A percentile compares a stretch with the other conserved stretches of the same genome.
phyloP scores from a whole-genome alignment of 345 rosid species.

The Angophora floribunda region DNA sequence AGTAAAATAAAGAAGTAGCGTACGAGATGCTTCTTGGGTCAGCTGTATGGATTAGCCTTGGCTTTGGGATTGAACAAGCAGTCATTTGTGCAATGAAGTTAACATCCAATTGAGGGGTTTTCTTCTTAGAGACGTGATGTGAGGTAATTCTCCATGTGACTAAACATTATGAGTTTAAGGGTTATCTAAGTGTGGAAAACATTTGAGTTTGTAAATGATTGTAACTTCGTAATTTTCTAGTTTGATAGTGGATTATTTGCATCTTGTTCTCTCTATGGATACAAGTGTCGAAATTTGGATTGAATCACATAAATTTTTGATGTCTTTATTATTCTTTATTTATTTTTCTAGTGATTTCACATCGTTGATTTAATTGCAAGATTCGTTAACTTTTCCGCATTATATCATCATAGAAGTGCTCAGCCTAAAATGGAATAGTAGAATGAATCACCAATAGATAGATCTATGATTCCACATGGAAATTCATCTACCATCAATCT shows the following conservation, averaged over 20 bases:
- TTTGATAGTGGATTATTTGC: no score
- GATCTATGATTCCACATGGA: not conserved
- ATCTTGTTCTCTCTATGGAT: accelerated
- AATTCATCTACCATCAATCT: not conserved
- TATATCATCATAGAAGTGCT: not conserved
- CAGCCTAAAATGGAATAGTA: not conserved
- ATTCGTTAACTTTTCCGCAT: accelerated
- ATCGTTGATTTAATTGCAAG: no score
- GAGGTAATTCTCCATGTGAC: no score
- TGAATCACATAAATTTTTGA: accelerated
- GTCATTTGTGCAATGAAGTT: not conserved
- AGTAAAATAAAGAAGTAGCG: not conserved
- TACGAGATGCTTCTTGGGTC: not conserved
- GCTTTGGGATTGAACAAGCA: not conserved
- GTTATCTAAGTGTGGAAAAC: accelerated
- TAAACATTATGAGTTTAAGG: accelerated
- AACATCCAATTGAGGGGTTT: not conserved
- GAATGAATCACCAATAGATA: not conserved
- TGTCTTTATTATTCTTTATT: accelerated
- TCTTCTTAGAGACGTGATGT: not conserved
- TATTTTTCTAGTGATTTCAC: accelerated
- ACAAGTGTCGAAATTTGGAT: accelerated
- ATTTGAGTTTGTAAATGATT: accelerated
- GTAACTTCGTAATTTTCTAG: accelerated
- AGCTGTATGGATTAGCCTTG: not conserved